Conservation (phyloP, 257 asterid genomes). For the Capsicum pubescens region DNA sequence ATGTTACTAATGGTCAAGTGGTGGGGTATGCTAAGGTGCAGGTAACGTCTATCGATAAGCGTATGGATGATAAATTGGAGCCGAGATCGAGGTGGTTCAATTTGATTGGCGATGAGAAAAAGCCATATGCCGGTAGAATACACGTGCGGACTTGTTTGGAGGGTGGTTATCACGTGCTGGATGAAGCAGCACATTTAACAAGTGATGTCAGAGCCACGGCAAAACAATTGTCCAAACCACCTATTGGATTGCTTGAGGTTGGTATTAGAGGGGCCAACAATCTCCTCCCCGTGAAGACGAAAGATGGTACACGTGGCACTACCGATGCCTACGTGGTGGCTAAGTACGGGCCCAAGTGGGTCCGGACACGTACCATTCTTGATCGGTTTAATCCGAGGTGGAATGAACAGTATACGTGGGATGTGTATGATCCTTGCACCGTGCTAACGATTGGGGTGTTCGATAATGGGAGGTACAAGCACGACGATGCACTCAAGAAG, state of each 20-base stretch:
- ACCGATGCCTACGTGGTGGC: slow-evolving; percentile 89
- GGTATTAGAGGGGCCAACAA: slow-evolving; percentile 86
- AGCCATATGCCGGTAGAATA: slow-evolving; percentile 78
- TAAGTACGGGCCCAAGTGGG: slow-evolving; percentile 93
- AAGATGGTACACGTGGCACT: slow-evolving; percentile 82
- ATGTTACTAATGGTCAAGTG: slow-evolving; percentile 53
- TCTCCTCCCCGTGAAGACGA: slow-evolving; percentile 79
- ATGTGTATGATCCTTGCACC: slow-evolving; percentile 91
- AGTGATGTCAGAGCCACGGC: slow-evolving; percentile 90
- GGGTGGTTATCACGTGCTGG: slow-evolving; percentile 96
- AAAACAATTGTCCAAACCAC: slow-evolving; percentile 72
- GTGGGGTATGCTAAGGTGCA: slow-evolving; percentile 76
- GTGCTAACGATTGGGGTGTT: slow-evolving; percentile 82
- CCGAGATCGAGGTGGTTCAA: slow-evolving; percentile 91
- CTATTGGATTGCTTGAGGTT: slow-evolving; percentile 78
- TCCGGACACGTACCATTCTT: slow-evolving; percentile 72
- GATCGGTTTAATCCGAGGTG: slow-evolving; percentile 91
- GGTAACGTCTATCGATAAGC: slow-evolving; percentile 74
- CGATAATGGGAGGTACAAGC: slow-evolving; percentile 81
- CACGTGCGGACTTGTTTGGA: slow-evolving; percentile 80
- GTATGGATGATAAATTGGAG: slow-evolving; percentile 73
- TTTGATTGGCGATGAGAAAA: slow-evolving; percentile 46
- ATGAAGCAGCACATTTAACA: slow-evolving; percentile 91
- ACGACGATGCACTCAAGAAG: slow-evolving; percentile 49
- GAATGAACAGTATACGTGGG: slow-evolving; percentile 95